Evolutionary conservation across 345 rosid genomes (phyloP), one percentile per base, ranked within the genome.

Genomic region (Melaleuca quinquenervia): DNA sequence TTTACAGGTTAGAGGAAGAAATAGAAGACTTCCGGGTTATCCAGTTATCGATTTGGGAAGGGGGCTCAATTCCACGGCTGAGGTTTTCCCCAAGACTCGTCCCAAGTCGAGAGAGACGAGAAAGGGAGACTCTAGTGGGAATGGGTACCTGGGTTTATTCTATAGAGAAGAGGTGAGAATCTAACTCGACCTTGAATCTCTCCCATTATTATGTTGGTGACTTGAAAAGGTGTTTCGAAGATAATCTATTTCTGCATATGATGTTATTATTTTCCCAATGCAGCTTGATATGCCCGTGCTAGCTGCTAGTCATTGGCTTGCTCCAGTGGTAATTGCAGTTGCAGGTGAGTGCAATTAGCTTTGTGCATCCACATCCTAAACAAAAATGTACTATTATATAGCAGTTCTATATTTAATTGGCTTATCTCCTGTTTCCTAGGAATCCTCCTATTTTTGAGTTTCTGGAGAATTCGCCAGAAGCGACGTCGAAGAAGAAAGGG

Each of bases 231-330:
- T 70, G 24, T 22, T 70, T 16, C 12, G 16, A 32, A 22, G 45
- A 18, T 70, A 32, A 32, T 36, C 48, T 70, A 70, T 70, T 70
- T 1, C 21, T 4, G 48, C 24, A 18, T 70, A 6, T 58, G 13
- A 83, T 50, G 29, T 74, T 41, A 32, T 82, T 44, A 27, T 22
- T 85, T 20, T 26, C 52, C 24, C 74, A 88, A 60, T 89, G 89
- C 95, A 97, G 98, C 90, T 94, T 87, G 99, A 97, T 86, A 88
- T 89, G 85, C 95, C 98, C 32, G 90, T 92, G 83, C 94, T 93
- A 50, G 92, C 91, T 86, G 91, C 94, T 58, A 94, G 94, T 88
- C 96, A 92, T 51, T 94, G 98, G 99, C 91, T 96, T 83, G 89
- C 94, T 87, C 98, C 95, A 84, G 95, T 93, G 15, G 92, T 91